Evolutionary conservation across 2,329 filamentous ascomycete genomes (phyloP), one percentile per base, ranked within the genome.

Genomic region (Rachicladosporium sp.): DNA sequence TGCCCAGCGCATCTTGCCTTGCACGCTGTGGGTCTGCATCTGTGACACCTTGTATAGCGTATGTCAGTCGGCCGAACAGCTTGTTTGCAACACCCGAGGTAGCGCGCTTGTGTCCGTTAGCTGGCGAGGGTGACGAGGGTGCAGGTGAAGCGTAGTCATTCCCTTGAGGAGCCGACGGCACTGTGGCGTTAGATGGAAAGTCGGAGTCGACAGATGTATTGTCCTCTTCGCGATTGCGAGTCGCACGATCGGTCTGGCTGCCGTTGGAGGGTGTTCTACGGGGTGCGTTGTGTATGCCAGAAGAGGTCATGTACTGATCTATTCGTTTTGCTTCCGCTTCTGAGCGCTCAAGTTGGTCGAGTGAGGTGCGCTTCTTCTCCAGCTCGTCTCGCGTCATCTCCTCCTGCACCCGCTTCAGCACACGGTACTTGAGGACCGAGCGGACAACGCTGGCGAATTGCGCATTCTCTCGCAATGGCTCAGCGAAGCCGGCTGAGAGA

Each of bases 351-450:
- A 98, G 67, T 35, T 88, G 82, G 34, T 93, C 85, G 10, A 98
- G 70, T 8, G 91, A 70, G 2, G 73, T 67, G 52, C 74, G 78
- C 67, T 96, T 96, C 69, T 89, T 94, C 40, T 80, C 74, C 8
- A 98, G 69, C 53, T 98, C 88, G 43, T 98, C 91, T 33, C 81
- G 80, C 1, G 91, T 96, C 79, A 96, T 89, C 57, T 98, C 91
- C 60, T 96, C 87, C 57, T 98, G 91, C 38, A 98, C 85, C 35
- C 91, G 76, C 67, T 98, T 98, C 46, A 95, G 67, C 3, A 96
- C 81, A 10, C 91, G 73, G 58, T 95, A 98, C 48, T 84, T 77
- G 40, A 98, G 67, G 29, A 98, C 89, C 48, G 71, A 83, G 32
- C 88, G 78, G 3, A 98, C 91, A 1, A 98, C 86, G 8, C 91